phyloP scores from a whole-genome alignment of 75 land plant species.

The Picea sitchensis region DNA sequence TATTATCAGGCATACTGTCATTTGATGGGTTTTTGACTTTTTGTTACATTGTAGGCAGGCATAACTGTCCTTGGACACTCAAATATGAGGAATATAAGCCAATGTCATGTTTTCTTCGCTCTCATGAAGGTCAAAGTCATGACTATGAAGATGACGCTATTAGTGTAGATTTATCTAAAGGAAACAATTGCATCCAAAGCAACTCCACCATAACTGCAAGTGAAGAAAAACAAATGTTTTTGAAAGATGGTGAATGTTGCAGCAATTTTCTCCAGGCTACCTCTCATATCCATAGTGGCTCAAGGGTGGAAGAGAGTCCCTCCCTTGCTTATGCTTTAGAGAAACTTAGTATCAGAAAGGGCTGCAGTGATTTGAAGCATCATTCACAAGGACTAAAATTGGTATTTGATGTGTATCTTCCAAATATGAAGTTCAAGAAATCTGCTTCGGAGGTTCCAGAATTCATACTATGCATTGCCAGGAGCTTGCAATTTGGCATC shows the following conservation, averaged over 20 bases:
- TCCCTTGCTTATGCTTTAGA: slow-evolving; percentile 12
- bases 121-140: background rate
- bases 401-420: slow-evolving; percentile 73
- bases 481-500: slow-evolving; percentile 16
- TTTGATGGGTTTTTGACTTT: slow-evolving; percentile 45
- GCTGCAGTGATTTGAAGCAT: background rate
- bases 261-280: background rate
- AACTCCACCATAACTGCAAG: background rate
- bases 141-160: no score
- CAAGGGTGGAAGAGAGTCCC: background rate
- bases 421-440: slow-evolving; percentile 85
- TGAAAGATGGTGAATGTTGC: background rate
- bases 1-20: slow-evolving; percentile 63
- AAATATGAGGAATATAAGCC: slow-evolving; percentile 16
- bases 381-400: slow-evolving; percentile 26
- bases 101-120: background rate
- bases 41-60: slow-evolving; percentile 78
- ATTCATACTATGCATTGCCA: slow-evolving; percentile 54
- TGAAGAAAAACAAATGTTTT: background rate
- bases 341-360: slow-evolving; percentile 20
- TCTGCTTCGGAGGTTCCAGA: slow-evolving; percentile 71
- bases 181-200: background rate
- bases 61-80: slow-evolving; percentile 60
- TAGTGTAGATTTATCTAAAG: background rate
- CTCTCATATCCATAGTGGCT: background rate